These are phyloP conservation scores for Coffea humblotiana DNA, from an alignment of 305 asterid genomes.

Conservation along the genomic window DNA sequence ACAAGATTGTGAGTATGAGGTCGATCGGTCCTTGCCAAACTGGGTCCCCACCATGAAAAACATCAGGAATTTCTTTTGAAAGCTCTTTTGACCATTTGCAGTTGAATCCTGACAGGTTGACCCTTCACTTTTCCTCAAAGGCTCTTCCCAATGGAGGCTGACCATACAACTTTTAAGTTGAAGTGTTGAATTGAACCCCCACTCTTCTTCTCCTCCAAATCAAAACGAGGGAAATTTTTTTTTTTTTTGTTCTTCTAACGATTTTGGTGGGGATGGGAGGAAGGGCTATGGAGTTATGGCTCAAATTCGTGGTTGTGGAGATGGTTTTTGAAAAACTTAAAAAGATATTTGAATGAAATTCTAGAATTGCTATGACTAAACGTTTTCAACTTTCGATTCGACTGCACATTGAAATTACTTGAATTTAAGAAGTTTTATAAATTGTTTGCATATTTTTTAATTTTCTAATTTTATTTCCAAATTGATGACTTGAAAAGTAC, in stretches of 20 bases:
- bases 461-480: too few relatives aligned
- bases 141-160: conserved; percentile 17
- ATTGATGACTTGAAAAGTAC: too few relatives aligned
- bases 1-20: conserved; percentile 1
- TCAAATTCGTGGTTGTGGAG: background rate
- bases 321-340: background rate
- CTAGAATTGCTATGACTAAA: background rate
- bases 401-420: background rate
- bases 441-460: too few relatives aligned
- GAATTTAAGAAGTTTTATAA: background rate
- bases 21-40: conserved; percentile 19
- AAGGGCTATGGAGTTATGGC: background rate
- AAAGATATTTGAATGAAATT: background rate
- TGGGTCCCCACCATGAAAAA: conserved; percentile 28
- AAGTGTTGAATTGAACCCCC: background rate
- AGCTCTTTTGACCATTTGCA: conserved; percentile 30
- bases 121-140: conserved; percentile 1
- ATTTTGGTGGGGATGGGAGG: background rate
- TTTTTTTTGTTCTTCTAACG: background rate
- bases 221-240: background rate
- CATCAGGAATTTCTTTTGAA: conserved; percentile 24
- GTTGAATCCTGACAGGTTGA: conserved; percentile 15
- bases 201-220: background rate
- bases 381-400: background rate
- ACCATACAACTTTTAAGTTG: conserved; percentile 8